Base-by-base conservation (phyloP, 352 stramenopile species). In the Nothophytophthora sp. region DNA sequence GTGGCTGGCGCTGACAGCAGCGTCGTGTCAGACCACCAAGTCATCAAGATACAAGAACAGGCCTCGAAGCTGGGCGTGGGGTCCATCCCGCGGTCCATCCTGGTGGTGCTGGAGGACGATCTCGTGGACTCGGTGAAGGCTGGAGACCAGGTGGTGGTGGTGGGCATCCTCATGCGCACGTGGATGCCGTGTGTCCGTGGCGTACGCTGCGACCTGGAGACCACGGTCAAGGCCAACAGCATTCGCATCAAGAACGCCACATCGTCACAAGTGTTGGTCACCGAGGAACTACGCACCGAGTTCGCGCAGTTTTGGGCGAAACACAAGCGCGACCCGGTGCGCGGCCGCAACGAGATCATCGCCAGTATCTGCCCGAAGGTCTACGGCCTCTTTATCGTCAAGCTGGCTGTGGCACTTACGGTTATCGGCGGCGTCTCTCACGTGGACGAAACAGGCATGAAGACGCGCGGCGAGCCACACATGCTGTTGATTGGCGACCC, bases 21-120 rank as follows among this genome's bases (percentile, higher is more conserved):
- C 20, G 59, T 86, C 0, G 73, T 89, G 39, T 86, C 73, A 9
- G 78, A 89, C 52, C 76, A 89, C 54, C 76, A 99, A 63, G 92
- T 98, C 64, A 96, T 98, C 50, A 98, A 98, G 65, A 91, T 99
- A 36, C 96, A 99, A 68, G 96, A 99, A 60, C 83, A 96, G 40
- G 87, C 92, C 18, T 90, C 88, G n/a, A 94, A 91, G 52, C 60
- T 97, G 11, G 78, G 73, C 22, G 80, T 98, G 24, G 96, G 96
- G 1, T 96, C 81, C 27, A 97, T 98, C 47, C 96, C 96, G 2
- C 74, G 93, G 25, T 96, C 86, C 16, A 96, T 99, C 18, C 64
- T 98, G 22, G 86, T 99, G n/a, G 92, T 98, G 53, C 66, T 99
- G 15, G 79, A 97, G 53, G 89, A 98, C 39, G 76, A 89, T 22